A percentile compares a stretch with the other conserved stretches of the same genome.
Evolutionary conservation across 306 rosid species (phyloP).

Genomic region (Chamaecrista fasciculata): DNA sequence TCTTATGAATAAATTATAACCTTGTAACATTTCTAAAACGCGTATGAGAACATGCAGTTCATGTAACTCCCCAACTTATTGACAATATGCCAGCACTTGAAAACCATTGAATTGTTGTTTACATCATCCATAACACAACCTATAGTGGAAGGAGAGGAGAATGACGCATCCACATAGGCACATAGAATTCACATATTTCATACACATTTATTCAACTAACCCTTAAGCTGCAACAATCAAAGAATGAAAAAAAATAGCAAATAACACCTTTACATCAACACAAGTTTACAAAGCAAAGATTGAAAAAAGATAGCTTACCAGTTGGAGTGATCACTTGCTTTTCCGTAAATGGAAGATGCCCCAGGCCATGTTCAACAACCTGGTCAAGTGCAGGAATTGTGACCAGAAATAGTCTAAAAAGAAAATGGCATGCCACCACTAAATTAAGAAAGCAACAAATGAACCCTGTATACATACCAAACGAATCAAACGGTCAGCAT

Average conservation of each 20-base stretch:
- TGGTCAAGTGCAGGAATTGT: slow-evolving; percentile 39
- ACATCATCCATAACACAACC: background rate
- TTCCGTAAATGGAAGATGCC: slow-evolving; percentile 96
- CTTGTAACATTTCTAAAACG: background rate
- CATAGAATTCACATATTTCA: background rate
- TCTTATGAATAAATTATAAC: slow-evolving; percentile 1
- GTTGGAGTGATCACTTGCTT: slow-evolving; percentile 96
- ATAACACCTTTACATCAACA: background rate
- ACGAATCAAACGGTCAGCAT: slow-evolving; percentile 92
- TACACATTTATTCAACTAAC: background rate
- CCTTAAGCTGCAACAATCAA: background rate
- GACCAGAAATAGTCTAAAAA: slow-evolving; percentile 19
- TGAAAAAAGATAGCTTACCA: slow-evolving; percentile 53
- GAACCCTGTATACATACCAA: slow-evolving; percentile 54
- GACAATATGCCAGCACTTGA: background rate
- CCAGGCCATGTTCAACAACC: slow-evolving; percentile 99
- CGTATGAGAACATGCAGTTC: background rate
- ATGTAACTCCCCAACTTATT: background rate
- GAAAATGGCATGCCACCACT: slow-evolving; percentile 17
- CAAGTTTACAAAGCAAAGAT: background rate
- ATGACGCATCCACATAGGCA: background rate
- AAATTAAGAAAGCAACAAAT: slow-evolving; percentile 25
- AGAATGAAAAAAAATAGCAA: slow-evolving; percentile 13
- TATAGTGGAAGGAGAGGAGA: background rate
- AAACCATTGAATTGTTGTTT: background rate